These are phyloP conservation scores for Xylaria digitata DNA, from an alignment of 2,329 filamentous ascomycete genomes.

Conservation along the genomic window DNA sequence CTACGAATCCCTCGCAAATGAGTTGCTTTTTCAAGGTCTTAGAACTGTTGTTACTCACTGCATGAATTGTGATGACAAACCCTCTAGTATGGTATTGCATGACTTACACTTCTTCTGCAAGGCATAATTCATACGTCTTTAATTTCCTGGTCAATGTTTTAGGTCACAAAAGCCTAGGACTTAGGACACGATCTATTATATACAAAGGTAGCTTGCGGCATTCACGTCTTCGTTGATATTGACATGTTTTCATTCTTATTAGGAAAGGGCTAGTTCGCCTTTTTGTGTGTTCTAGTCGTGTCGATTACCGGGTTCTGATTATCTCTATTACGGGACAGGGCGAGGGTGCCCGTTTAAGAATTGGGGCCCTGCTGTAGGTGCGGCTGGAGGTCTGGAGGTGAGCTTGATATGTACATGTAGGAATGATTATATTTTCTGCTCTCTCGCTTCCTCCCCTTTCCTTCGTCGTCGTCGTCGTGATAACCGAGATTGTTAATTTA, in stretches of 20 bases:
- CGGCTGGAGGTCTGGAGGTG: background rate
- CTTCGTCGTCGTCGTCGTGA: background rate
- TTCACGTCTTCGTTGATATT: background rate
- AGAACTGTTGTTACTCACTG: slow-evolving; percentile 9
- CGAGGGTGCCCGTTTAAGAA: background rate
- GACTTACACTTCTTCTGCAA: background rate
- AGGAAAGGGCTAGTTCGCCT: background rate
- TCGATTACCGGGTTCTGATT: background rate
- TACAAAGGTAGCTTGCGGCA: background rate
- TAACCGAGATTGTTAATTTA: background rate
- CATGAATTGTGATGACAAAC: background rate
- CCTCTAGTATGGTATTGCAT: background rate
- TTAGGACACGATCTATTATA: background rate
- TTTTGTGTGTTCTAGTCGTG: background rate
- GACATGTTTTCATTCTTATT: background rate
- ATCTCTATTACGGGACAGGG: background rate
- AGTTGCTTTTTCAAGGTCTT: slow-evolving; percentile 31
- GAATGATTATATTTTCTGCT: background rate
- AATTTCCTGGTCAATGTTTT: background rate
- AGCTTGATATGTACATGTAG: background rate
- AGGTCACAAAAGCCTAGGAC: background rate
- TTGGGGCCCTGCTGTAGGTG: background rate
- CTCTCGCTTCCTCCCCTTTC: background rate
- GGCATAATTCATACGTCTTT: background rate
- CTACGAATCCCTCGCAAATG: slow-evolving; percentile 46